These are phyloP conservation scores for Trichocladium uniseriatum DNA, from an alignment of 495 filamentous ascomycete species.

Conservation along the genomic window DNA sequence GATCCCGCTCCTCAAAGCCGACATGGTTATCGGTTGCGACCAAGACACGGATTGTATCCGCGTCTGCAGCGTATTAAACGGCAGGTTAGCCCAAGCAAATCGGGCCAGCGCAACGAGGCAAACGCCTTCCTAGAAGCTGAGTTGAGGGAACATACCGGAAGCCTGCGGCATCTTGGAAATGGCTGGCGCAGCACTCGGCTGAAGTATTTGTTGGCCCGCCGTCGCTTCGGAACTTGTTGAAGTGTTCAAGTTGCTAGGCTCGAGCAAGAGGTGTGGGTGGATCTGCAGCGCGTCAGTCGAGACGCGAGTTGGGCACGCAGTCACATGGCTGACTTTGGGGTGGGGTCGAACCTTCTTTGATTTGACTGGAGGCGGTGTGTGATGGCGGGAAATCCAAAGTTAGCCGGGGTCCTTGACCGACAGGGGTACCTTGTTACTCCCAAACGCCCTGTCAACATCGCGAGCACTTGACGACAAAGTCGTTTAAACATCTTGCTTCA, in stretches of 20 bases:
- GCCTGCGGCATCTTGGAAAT: constrained; percentile 19
- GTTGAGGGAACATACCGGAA: constrained; percentile 10
- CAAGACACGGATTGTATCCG: constrained; percentile 91
- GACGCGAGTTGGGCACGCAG: constrained; percentile 18
- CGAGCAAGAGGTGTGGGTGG: not conserved
- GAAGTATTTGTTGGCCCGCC: no score
- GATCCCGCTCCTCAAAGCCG: constrained; percentile 87
- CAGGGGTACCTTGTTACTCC: not conserved
- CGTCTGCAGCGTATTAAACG: constrained; percentile 36
- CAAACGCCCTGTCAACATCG: not conserved
- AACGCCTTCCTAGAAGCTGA: no score
- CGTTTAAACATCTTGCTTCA: not conserved
- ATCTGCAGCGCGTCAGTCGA: constrained; percentile 2
- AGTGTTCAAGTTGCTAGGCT: not conserved
- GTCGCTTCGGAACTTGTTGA: not conserved
- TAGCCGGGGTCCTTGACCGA: no score
- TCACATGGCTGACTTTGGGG: constrained; percentile 14
- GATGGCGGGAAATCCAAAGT: no score
- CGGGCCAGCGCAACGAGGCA: not conserved
- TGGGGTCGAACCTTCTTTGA: no score
- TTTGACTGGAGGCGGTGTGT: not conserved
- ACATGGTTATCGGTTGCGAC: constrained; percentile 96
- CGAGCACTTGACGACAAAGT: not conserved
- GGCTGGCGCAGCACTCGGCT: not conserved
- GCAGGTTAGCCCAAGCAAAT: not conserved